Evolutionary conservation across 1,284 basidiomycete species (phyloP).

Genomic region (Sphaerobolus stellatus): DNA sequence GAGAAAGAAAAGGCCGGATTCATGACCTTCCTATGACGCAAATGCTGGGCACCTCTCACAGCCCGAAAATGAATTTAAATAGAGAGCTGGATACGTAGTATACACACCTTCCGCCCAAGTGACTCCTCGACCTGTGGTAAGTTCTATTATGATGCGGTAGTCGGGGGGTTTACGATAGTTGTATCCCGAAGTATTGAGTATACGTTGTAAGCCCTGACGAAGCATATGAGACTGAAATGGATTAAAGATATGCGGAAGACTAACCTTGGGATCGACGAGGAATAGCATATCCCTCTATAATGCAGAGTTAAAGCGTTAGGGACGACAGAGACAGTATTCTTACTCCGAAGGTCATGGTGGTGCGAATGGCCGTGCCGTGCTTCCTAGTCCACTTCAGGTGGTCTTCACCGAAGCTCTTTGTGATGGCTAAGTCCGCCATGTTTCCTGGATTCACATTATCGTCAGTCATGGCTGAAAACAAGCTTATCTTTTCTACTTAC

Average conservation of each 20-base stretch:
- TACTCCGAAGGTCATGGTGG: not conserved
- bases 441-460: slow-evolving; percentile 1
- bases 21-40: not conserved
- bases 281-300: not conserved
- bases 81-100: not conserved
- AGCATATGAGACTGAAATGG: not conserved
- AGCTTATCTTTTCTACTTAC: not conserved
- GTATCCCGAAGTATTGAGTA: not conserved
- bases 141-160: not conserved
- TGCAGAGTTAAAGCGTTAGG: not conserved
- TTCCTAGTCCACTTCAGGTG: slow-evolving; percentile 2
- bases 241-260: not conserved
- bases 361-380: not conserved
- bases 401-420: slow-evolving; percentile 1
- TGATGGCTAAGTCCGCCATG: not conserved
- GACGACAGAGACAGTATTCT: not conserved
- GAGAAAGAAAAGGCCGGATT: not conserved
- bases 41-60: not conserved
- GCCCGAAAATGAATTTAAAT: not conserved
- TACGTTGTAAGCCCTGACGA: not conserved
- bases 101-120: not conserved
- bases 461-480: not conserved
- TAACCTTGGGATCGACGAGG: not conserved
- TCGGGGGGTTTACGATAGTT: not conserved
- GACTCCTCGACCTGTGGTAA: not conserved